Evolutionary conservation across 805 yeast species (phyloP).

Genomic region (Sugiyamaella floridensis): DNA sequence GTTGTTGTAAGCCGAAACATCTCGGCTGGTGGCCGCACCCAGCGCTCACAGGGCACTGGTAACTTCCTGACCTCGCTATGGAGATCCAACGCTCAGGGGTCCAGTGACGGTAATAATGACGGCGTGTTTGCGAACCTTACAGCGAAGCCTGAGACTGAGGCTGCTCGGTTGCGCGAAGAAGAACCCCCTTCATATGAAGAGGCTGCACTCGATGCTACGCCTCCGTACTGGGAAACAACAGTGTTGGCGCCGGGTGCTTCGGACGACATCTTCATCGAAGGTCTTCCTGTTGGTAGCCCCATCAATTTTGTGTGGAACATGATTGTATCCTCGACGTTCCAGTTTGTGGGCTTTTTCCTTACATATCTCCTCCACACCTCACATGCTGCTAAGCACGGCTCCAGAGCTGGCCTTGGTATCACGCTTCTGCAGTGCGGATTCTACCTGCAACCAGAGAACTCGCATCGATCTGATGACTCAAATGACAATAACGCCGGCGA

Average conservation of each 20-base stretch:
- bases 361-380: slow-evolving; percentile 91
- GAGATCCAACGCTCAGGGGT: background rate
- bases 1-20: background rate
- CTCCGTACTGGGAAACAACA: slow-evolving; percentile 94
- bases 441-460: slow-evolving; percentile 34
- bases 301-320: slow-evolving; percentile 86
- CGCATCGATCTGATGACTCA: background rate
- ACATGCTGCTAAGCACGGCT: slow-evolving; percentile 94
- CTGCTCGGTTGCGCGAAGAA: slow-evolving; percentile 37
- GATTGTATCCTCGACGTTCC: slow-evolving; percentile 84
- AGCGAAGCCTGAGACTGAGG: slow-evolving; percentile 71
- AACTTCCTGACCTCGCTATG: slow-evolving; percentile 4
- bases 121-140: slow-evolving; percentile 90
- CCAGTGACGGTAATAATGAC: slow-evolving; percentile 40
- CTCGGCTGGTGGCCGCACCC: background rate
- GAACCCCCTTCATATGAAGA: slow-evolving; percentile 86
- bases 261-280: slow-evolving; percentile 91
- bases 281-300: slow-evolving; percentile 90
- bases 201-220: slow-evolving; percentile 88
- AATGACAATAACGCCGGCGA: slow-evolving; percentile 25
- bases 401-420: slow-evolving; percentile 84
- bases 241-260: slow-evolving; percentile 65
- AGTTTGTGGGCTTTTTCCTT: slow-evolving; percentile 84
- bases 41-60: background rate
- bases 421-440: slow-evolving; percentile 71